Base-by-base conservation (phyloP, 2,329 filamentous ascomycete genomes). In the Cladosporium colombiae region DNA sequence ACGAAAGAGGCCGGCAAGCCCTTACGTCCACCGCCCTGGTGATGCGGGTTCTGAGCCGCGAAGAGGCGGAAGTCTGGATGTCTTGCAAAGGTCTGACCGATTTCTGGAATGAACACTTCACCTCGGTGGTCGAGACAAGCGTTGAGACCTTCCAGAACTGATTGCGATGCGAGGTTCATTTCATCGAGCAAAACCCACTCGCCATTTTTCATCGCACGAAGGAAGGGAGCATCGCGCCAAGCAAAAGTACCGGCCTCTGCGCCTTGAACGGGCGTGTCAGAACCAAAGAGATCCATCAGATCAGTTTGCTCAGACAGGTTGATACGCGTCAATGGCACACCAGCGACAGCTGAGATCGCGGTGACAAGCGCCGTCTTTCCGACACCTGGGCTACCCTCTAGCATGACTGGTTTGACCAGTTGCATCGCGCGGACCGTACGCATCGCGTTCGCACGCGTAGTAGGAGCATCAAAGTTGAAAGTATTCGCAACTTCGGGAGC, bases 291-390 rank as follows among this genome's bases (percentile, higher is more conserved):
- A 76, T 99, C 95, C 86, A 98, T 97, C 59, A 99, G 81, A 78
- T 99, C 95, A 0, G 96, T 99, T 79, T 99, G 95, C 72, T 99
- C 95, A 0, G 95, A 98, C 67, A 99, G 83, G 74, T 99, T 99
- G 79, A 99, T 97, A 72, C 95, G 87, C 0, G 93, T 97, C 68
- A 99, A 80, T 8, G 91, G 90, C 68, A 89, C 89, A 5, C 93
- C 92, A 69, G 92, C 90, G 4, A 89, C 88, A 70, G 86, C 86
- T 1, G 96, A 91, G 55, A 99, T 82, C 0, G 95, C 93, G 55
- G 90, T 89, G 25, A 99, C 88, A 16, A 99, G 84, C 1, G 94
- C 96, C 0, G 95, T 99, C 81, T 99, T 99, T 65, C 95, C 95
- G 25, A 99, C 95, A 75, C 95, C 95, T n/a, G 95, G 95, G 72